These are phyloP conservation scores for Oryza longistaminata DNA, from an alignment of 176 grass and related monocot genomes.

Conservation along the genomic window DNA sequence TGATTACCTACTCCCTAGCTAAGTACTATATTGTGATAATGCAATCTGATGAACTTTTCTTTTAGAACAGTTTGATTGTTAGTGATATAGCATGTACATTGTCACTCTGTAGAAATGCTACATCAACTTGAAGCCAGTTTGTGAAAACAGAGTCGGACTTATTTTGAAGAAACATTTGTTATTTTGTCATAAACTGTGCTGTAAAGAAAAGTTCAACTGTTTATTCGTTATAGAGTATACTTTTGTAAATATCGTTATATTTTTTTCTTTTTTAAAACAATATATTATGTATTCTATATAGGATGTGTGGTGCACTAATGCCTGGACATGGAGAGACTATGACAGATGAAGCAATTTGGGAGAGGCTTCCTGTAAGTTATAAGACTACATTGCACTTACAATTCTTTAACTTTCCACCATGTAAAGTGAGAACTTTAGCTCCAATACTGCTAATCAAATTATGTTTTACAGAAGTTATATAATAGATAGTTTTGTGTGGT, in stretches of 20 bases:
- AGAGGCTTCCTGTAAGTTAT: constrained; percentile 70
- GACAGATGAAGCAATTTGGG: constrained; percentile 67
- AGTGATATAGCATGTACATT: not conserved
- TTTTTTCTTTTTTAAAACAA: not conserved
- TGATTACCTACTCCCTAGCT: not conserved
- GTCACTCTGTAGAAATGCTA: constrained; percentile 4
- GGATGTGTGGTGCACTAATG: constrained; percentile 80
- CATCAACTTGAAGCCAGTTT: not conserved
- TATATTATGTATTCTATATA: constrained; percentile 5
- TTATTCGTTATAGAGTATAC: constrained; percentile 6
- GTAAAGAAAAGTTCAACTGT: constrained; percentile 18
- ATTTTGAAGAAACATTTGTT: constrained; percentile 4
- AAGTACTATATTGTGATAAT: not conserved
- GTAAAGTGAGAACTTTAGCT: not conserved
- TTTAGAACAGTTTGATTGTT: not conserved
- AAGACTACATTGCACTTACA: constrained; percentile 7
- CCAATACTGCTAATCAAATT: not conserved
- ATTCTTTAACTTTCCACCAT: not conserved
- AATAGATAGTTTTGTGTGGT: constrained; percentile 10
- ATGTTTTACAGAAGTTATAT: not conserved
- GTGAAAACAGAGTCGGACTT: not conserved
- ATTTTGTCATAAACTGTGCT: not conserved
- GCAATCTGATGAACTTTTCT: not conserved
- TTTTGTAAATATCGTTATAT: constrained; percentile 19
- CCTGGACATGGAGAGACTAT: constrained; percentile 75